Evolutionary conservation across 2,329 filamentous ascomycete species (phyloP), one percentile per base, ranked within the genome.

Genomic region (Eutypa lata): DNA sequence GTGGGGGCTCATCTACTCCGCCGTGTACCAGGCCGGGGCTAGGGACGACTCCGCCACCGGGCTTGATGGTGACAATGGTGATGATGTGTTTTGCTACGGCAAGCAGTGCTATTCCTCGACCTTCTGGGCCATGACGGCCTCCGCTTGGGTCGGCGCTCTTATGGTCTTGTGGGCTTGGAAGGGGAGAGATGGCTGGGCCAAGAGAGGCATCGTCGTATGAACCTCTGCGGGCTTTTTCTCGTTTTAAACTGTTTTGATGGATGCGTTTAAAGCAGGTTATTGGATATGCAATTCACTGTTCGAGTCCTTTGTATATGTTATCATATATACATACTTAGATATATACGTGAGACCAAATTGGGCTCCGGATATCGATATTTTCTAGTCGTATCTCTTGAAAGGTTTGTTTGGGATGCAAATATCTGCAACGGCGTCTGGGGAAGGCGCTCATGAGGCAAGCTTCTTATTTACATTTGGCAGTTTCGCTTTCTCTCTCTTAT

Each of bases 1-100:
- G 31, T 99, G 93, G 91, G 91, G 92, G 0, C 71, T 94, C 1
- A 76, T 97, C n/a, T 99, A 97, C 69, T 90, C 89, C 6, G 82
- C 78, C 0, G 85, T 90, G 2, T 95, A 95, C 64, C 86, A 94
- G 70, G 78, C 78, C 43, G 88, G 82, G 1, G 86, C 86, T 0
- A 73, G 72, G 47, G 68, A 71, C 21, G 71, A 31, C 73, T 16
- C 67, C 65, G 18, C 60, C 66, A 56, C 53, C 70, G 58, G 51
- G 61, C 13, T 7, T 6, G 35, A 38, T 2, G 67, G 59, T 18
- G 67, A 61, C 19, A 62, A 67, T 49, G 64, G 74, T 0, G 74
- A 76, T 8, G 77, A 82, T 55, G 73, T 80, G 2, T 81, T 96
- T 59, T 97, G 93, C 68, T 90, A 90, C 67, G 94, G 94, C 1